Evolutionary conservation across 1,284 basidiomycete species (phyloP).

Genomic region (Cutaneotrichosporon spelunceum): DNA sequence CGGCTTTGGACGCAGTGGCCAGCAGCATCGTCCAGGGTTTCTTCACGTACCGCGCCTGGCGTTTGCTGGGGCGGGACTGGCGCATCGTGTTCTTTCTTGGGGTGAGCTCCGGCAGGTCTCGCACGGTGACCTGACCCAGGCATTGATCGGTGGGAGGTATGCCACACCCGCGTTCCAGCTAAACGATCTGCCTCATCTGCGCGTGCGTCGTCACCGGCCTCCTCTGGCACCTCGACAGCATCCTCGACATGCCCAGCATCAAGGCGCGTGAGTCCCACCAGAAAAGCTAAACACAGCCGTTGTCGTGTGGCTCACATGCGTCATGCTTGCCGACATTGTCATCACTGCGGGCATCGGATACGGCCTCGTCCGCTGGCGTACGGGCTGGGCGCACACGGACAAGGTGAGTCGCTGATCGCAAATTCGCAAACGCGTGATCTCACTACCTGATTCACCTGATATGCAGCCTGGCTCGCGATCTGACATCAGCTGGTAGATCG

Average conservation of each 20-base stretch:
- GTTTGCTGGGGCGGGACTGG: slow-evolving; percentile 29
- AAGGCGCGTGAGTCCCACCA: slow-evolving; percentile 4
- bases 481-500: slow-evolving; percentile 24
- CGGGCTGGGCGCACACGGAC: slow-evolving; percentile 38
- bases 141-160: background rate
- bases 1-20: slow-evolving; percentile 22
- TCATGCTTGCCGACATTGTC: slow-evolving; percentile 33
- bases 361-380: slow-evolving; percentile 27
- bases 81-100: slow-evolving; percentile 24
- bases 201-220: background rate
- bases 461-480: no score
- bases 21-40: slow-evolving; percentile 29
- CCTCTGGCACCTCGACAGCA: background rate
- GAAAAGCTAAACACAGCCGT: slow-evolving; percentile 5
- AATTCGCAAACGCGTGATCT: background rate
- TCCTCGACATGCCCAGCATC: slow-evolving; percentile 3
- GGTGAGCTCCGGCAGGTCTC: slow-evolving; percentile 18
- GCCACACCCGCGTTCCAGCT: background rate
- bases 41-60: slow-evolving; percentile 37
- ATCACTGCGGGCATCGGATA: slow-evolving; percentile 29
- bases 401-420: slow-evolving; percentile 1
- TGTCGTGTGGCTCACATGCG: slow-evolving; percentile 22
- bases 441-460: no score
- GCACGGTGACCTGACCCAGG: background rate
- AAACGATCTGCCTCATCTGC: background rate